A percentile compares a stretch with the other conserved stretches of the same genome.
Conservation (phyloP, 495 filamentous ascomycete genomes). For the Glutinoglossum americanum region DNA sequence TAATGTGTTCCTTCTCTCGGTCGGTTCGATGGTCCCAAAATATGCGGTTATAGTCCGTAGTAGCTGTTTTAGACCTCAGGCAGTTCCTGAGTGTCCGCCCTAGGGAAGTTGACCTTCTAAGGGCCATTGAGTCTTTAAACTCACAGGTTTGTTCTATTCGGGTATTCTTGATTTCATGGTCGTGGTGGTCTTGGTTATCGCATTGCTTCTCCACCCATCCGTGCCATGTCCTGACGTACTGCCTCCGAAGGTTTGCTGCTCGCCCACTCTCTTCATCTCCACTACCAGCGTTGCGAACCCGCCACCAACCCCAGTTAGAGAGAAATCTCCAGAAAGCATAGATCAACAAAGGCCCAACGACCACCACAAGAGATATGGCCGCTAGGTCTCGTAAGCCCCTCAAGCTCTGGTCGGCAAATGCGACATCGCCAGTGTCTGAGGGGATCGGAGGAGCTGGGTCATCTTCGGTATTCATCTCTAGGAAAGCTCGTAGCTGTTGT, state of each 20-base stretch:
- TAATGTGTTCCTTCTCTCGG: background rate
- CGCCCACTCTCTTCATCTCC: background rate
- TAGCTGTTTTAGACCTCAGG: background rate
- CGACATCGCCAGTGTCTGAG: background rate
- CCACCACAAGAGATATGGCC: background rate
- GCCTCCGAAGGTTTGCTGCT: background rate
- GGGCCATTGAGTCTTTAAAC: background rate
- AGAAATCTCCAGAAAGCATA: background rate
- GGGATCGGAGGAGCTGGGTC: background rate
- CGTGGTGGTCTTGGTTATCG: background rate
- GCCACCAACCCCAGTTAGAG: background rate
- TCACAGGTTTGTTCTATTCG: background rate
- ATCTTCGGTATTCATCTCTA: background rate
- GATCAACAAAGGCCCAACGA: background rate
- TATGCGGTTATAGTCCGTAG: background rate
- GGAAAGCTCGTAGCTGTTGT: background rate
- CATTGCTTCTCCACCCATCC: constrained; percentile 2
- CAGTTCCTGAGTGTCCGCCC: background rate
- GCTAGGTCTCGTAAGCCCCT: background rate
- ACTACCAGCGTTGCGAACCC: background rate
- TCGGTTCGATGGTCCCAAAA: background rate
- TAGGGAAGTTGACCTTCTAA: background rate
- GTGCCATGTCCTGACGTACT: constrained; percentile 4
- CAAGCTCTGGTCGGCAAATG: background rate
- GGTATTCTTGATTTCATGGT: background rate